Evolutionary conservation across 768 basidiomycete species (phyloP).

Genomic region (Tricholoma matsutake): DNA sequence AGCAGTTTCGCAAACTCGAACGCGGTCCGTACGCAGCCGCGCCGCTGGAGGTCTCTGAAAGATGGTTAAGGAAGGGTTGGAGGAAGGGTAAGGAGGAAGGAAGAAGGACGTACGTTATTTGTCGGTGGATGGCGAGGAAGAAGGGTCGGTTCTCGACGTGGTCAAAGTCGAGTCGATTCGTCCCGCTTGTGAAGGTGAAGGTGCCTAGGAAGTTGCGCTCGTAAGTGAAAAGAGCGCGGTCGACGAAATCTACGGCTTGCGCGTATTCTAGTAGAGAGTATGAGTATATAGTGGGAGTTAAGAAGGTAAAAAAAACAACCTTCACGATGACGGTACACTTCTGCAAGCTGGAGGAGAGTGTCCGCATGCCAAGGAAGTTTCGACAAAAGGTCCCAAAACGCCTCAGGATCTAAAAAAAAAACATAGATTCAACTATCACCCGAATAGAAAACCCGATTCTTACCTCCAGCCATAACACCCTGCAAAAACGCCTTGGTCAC

Average conservation of each 20-base stretch:
- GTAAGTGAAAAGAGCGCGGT: constrained; percentile 90
- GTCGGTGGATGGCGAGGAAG: constrained; percentile 83
- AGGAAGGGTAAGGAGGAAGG: not conserved
- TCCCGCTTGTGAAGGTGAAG: constrained; percentile 81
- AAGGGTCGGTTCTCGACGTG: constrained; percentile 90
- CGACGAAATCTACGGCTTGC: constrained; percentile 83
- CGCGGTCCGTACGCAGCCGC: constrained; percentile 85
- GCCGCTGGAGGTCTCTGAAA: constrained; percentile 76
- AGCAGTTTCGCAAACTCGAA: constrained; percentile 91
- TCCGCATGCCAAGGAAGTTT: constrained; percentile 90
- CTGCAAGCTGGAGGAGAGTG: constrained; percentile 82
- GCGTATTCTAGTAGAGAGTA: constrained; percentile 57
- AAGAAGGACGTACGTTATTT: constrained; percentile 59
- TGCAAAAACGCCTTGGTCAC: constrained; percentile 79
- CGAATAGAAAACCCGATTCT: constrained; percentile 19
- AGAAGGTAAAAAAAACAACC: constrained; percentile 41
- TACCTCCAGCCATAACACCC: constrained; percentile 79
- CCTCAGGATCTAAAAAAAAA: constrained; percentile 59
- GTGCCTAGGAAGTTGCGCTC: constrained; percentile 86
- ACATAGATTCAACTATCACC: not conserved
- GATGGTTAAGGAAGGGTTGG: not conserved
- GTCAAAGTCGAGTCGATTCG: constrained; percentile 85
- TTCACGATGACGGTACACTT: constrained; percentile 84
- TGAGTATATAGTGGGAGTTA: not conserved
- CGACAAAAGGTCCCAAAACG: constrained; percentile 72